Base-by-base conservation (phyloP, 768 basidiomycete species). In the Candolleomyces eurysporus region DNA sequence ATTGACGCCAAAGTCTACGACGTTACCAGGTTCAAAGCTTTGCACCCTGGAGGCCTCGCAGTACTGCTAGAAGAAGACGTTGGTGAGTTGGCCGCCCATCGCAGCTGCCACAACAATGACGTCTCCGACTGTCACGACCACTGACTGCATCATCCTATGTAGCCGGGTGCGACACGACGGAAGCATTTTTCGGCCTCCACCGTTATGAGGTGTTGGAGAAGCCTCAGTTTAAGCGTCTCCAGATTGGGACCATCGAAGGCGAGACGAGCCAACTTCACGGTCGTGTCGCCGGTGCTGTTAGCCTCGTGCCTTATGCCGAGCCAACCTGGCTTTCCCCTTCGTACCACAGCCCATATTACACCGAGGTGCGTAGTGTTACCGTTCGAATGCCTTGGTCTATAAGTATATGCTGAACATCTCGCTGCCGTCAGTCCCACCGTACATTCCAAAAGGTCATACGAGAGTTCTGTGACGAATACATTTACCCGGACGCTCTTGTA, bases 151-250 rank as follows among this genome's bases (percentile, higher is more conserved):
- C 22, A n/a, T 21, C 48, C 30, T 49, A n/a, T 21, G 17, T 76
- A 89, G 92, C 91, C 55, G 94, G 93, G 9, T 82, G 91, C 71
- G 94, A 97, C 67, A 89, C 89, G 1, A 96, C 94, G 0, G 89
- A 93, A 40, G 83, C 84, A 5, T 97, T 98, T 79, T 97, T 89
- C 67, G 85, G 90, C 57, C 86, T 98, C 45, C 96, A 98, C 71
- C 84, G 92, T 22, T 84, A 88, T 46, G 94, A 96, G 67, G 86
- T 97, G 16, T 82, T 98, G 48, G 76, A 82, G 60, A 86, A 82
- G 64, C 88, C 91, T 0, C 89, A 91, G 59, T 93, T 88, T 66
- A 73, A 80, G 56, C 85, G 91, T 2, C 80, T 95, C 13, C 82
- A 85, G 62, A 85, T 96, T 60, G 94, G 94, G n/a, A 77, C 73